phyloP scores from a whole-genome alignment of 495 filamentous ascomycete genomes.

The Penicillium simplicissimum region DNA sequence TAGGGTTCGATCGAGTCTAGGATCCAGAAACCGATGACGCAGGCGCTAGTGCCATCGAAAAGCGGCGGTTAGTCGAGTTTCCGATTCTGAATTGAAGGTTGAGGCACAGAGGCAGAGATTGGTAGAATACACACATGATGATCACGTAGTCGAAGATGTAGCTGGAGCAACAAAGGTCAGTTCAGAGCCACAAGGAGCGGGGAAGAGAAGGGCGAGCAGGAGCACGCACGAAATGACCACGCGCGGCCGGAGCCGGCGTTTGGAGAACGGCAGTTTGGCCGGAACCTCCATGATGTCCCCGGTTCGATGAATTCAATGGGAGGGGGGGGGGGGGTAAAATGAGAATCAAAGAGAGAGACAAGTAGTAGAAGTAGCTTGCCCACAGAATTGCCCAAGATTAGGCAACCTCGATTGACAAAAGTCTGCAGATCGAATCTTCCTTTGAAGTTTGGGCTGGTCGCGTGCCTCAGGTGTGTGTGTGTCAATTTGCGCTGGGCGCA shows the following conservation, averaged over 20 bases:
- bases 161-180: conserved; percentile 33
- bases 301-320: neutral
- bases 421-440: neutral
- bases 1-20: conserved; percentile 57
- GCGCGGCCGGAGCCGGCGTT: conserved; percentile 50
- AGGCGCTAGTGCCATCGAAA: conserved; percentile 33
- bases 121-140: conserved; percentile 51
- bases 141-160: conserved; percentile 72
- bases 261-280: conserved; percentile 53
- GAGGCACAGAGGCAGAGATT: neutral
- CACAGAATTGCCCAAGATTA: neutral
- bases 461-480: neutral
- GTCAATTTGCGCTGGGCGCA: neutral
- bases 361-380: neutral
- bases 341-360: neutral
- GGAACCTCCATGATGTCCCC: conserved; percentile 37
- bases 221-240: conserved; percentile 55
- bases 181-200: conserved; percentile 2
- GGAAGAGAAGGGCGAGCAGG: neutral
- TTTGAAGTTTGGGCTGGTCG: neutral
- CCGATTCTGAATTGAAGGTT: neutral
- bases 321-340: no score
- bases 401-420: neutral
- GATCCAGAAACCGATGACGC: conserved; percentile 54
- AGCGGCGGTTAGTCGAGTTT: conserved; percentile 1